Evolutionary conservation across 73 alveolate species (phyloP).

Genomic region (Paramecium biaurelia): DNA sequence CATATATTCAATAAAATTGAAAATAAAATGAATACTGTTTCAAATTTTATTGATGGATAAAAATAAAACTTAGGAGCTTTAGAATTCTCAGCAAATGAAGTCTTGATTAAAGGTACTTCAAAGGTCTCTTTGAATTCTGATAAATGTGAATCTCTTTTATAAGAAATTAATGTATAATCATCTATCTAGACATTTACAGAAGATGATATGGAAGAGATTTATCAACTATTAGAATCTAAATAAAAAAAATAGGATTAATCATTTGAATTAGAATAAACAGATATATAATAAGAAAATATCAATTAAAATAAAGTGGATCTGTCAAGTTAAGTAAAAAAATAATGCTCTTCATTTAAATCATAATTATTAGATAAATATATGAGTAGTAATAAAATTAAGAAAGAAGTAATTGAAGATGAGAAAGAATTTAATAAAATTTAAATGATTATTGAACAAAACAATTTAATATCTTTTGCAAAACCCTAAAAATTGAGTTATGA

Average conservation of each 20-base stretch:
- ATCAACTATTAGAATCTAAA: neutral
- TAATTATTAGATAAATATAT: neutral
- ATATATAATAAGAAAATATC: neutral
- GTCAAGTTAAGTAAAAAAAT: neutral
- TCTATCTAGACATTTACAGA: neutral
- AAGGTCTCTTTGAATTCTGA: neutral
- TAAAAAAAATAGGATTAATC: neutral
- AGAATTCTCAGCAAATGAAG: neutral
- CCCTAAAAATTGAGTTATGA: neutral
- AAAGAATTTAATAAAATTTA: neutral
- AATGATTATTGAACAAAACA: neutral
- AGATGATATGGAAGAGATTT: neutral
- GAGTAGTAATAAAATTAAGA: neutral
- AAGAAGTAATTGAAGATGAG: neutral
- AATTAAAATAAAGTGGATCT: neutral
- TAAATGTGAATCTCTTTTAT: neutral
- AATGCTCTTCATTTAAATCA: neutral
- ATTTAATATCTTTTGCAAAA: neutral
- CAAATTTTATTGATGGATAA: constrained; percentile 84
- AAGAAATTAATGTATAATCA: neutral
- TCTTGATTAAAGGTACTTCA: neutral
- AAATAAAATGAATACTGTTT: constrained; percentile 80
- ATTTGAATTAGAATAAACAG: neutral
- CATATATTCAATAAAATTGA: constrained; percentile 79
- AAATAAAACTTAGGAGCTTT: constrained; percentile 69